Evolutionary conservation across 2,329 filamentous ascomycete genomes (phyloP), one percentile per base, ranked within the genome.

Genomic region (Rutstroemia sp.): DNA sequence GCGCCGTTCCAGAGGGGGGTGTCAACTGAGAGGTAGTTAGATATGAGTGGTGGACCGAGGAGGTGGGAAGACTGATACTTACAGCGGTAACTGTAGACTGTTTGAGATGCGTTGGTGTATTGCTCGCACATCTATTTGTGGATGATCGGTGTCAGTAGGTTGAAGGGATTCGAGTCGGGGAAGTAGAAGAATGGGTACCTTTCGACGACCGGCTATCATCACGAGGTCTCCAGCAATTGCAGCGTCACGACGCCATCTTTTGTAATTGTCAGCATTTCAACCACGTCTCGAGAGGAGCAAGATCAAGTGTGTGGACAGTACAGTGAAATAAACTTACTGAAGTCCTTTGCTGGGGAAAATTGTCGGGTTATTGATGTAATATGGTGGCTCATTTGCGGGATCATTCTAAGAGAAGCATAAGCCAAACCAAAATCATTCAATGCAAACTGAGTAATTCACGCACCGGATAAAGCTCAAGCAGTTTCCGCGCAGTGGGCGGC

Each of bases 31-130:
- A 23, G 1, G 18, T 19, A 8, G 16, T 23, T 47, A 27, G 5
- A 8, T 12, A 14, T n/a, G 10, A 23, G 1, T 7, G 16, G 1
- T 4, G 1, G 6, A 27, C 1, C 2, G 19, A 19, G 19, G 21
- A 21, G 18, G 19, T 8, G n/a, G 6, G 42, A n/a, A 21, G 18
- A 44, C 5, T 9, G n/a, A 5, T 27, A 25, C 51, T 46, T 53
- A 53, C 51, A 79, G 2, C 76, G 74, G 66, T 79, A 79, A 58
- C 73, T 76, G 59, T 73, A 79, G 0, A 77, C 74, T 4, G 69
- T 57, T 18, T 69, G 59, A 1, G 67, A 67, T 0, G 63, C 67
- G 4, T 61, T 58, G 0, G 74, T 63, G 56, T 71, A 77, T 2
- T 74, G 63, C 60, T 77, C 72, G 14, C 72, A 73, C 65, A 76